Percentiles rank a stretch among this genome's conserved stretches.
Conservation (phyloP, 305 asterid species). For the Fraxinus nigra region DNA sequence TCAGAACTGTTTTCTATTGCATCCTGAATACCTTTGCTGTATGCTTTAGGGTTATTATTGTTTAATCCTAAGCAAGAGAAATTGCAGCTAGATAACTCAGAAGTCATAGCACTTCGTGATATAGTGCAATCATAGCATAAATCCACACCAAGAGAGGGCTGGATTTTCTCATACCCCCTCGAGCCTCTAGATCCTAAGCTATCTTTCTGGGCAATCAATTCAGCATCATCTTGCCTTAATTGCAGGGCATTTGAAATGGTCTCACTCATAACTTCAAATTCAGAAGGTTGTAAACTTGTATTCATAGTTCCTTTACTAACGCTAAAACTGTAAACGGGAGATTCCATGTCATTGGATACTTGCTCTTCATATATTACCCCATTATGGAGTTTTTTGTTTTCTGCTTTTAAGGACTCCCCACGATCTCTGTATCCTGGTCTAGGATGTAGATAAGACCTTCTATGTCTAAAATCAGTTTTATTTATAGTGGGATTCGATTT, state of each 20-base stretch:
- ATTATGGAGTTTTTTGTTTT: constrained; percentile 15
- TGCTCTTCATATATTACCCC: constrained; percentile 10
- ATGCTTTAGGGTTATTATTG: background rate
- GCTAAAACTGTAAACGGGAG: constrained; percentile 16
- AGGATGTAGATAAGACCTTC: constrained; percentile 13
- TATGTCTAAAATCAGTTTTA: constrained; percentile 14
- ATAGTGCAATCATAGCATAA: background rate
- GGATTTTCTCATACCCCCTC: background rate
- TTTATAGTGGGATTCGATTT: constrained; percentile 27
- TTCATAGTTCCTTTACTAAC: background rate
- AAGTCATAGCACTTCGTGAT: background rate
- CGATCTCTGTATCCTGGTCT: constrained; percentile 19
- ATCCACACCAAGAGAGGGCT: background rate
- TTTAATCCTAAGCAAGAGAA: background rate
- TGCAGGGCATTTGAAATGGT: constrained; percentile 7
- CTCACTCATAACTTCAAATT: background rate
- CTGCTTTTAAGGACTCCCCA: constrained; percentile 17
- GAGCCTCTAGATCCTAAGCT: constrained; percentile 10
- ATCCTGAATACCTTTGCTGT: background rate
- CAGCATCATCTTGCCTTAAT: constrained; percentile 8
- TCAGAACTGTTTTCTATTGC: background rate
- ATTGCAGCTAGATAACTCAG: background rate
- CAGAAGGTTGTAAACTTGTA: background rate
- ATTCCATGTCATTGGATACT: constrained; percentile 8
- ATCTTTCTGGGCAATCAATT: constrained; percentile 7